Base-by-base conservation (phyloP, 2,329 filamentous ascomycete genomes). In the Tolypocladium album region DNA sequence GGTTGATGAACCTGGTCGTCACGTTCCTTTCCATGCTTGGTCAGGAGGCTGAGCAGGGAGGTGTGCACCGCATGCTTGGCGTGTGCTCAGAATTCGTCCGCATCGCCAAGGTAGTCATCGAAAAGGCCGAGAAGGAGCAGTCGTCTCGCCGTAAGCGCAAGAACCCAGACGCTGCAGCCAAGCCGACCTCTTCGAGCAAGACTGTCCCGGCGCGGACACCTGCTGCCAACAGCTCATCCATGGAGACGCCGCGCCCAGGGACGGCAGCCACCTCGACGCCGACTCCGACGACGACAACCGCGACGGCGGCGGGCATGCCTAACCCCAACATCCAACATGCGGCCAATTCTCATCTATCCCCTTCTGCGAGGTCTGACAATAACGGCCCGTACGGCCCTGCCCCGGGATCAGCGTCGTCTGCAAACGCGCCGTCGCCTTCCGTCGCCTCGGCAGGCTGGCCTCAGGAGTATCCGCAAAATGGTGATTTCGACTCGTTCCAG, bases 71-170 rank as follows among this genome's bases (percentile, higher is more conserved):
- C 57, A 97, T 97, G 91, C 83, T 97, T 22, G 88, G 88, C 31
- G 88, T 97, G 1, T 97, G 93, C 72, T 85, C 90, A n/a, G 94
- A 99, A 69, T 99, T 99, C 67, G 92, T 96, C 72, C 86, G 94
- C 61, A 97, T 99, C 64, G 92, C 92, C 42, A 90, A 88, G 69
- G 86, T 92, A 3, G 91, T 96, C 11, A 86, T 97, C 55, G 93
- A 97, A 61, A 96, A 92, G 71, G 85, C 90, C 0, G 93, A 97
- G 70, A 91, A 88, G 68, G 93, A 97, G 58, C 84, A 89, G 42
- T 82, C 87, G 34, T 87, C 85, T 6, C 85, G 90, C 61, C 85
- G 90, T 60, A 97, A 97, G 78, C 85, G 93, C 62, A 97, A 96
- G 80, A 86, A 82, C 62, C 79, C 84, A 53, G 86, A 88, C 24